Evolutionary conservation across 345 rosid species (phyloP).

Genomic region (Euphorbia tirucalli): DNA sequence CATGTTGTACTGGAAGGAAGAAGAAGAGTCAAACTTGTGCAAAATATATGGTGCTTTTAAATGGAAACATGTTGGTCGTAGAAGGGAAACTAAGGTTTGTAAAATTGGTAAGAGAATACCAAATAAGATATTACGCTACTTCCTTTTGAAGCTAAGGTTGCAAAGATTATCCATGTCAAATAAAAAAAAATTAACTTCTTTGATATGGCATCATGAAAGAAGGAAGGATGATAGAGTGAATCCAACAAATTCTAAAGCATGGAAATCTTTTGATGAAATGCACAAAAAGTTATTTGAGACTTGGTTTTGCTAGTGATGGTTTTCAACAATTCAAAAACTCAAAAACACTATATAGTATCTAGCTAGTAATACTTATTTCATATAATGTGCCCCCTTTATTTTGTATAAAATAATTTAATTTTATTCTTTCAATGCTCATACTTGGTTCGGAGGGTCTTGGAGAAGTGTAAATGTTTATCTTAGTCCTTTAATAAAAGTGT

Average conservation of each 20-base stretch:
- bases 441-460: too few species aligned
- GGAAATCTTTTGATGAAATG: neutral
- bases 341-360: neutral
- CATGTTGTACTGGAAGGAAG: neutral
- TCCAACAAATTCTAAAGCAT: neutral
- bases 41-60: neutral
- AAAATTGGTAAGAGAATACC: neutral
- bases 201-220: neutral
- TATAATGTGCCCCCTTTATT: neutral
- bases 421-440: neutral
- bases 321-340: neutral
- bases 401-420: neutral
- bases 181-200: neutral
- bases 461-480: neutral
- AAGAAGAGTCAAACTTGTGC: neutral
- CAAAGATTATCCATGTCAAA: neutral
- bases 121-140: neutral
- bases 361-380: neutral
- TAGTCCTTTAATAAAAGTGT: neutral
- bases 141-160: neutral
- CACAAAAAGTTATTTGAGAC: neutral
- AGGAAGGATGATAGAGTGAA: neutral
- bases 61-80: neutral
- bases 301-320: neutral
- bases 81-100: neutral